phyloP scores from a whole-genome alignment of 2,329 filamentous ascomycete species.

The Aspergillus alliaceus region DNA sequence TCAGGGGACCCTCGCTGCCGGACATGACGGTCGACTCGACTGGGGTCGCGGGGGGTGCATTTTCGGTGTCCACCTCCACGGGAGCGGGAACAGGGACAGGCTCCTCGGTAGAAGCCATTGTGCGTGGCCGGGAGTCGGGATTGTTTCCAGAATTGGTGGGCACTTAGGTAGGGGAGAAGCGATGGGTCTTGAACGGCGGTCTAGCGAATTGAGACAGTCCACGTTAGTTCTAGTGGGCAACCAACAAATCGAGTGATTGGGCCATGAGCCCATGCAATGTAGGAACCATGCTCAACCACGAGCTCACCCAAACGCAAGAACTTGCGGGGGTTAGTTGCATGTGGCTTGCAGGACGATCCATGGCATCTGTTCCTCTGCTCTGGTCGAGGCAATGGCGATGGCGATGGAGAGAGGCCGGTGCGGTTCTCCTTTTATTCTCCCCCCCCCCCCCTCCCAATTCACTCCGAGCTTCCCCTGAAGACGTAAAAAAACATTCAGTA shows the following conservation, averaged over 20 bases:
- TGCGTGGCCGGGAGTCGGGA: conserved; percentile 1
- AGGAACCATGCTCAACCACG: background rate
- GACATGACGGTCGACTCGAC: conserved; percentile 34
- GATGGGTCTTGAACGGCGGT: conserved; percentile 4
- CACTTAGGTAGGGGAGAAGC: conserved; percentile 2
- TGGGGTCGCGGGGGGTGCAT: conserved; percentile 34
- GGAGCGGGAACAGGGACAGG: conserved; percentile 25
- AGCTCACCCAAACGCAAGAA: background rate
- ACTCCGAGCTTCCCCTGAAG: conserved; percentile 1
- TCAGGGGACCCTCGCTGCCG: conserved; percentile 32
- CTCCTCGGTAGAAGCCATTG: conserved; percentile 38
- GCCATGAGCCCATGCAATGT: background rate
- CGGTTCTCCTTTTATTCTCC: conserved; percentile 3
- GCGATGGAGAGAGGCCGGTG: background rate
- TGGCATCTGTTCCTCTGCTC: background rate
- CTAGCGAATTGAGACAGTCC: conserved; percentile 15
- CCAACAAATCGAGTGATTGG: background rate
- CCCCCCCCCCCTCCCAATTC: conserved; percentile 10
- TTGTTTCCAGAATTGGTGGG: background rate
- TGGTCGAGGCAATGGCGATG: conserved; percentile 7
- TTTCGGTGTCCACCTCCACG: conserved; percentile 29
- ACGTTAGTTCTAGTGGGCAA: conserved; percentile 11
- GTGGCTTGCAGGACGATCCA: background rate
- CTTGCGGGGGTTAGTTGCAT: background rate
- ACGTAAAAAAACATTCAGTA: background rate